Percentiles rank a stretch among this genome's conserved stretches.
These are phyloP conservation scores for Colletotrichum zoysiae DNA, from an alignment of 2,329 filamentous ascomycete species.

Conservation along the genomic window DNA sequence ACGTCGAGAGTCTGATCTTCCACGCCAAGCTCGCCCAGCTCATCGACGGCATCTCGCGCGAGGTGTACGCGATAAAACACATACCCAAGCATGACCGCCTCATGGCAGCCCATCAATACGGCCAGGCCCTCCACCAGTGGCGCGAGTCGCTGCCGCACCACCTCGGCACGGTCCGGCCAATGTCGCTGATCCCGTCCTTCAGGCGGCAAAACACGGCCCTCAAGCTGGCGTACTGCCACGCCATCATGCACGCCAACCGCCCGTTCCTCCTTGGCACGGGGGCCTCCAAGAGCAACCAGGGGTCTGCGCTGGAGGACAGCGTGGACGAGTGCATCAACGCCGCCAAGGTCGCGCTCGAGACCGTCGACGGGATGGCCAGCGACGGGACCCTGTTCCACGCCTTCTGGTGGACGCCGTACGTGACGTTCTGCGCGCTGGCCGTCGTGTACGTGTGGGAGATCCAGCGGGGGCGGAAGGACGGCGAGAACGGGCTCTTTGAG, in stretches of 20 bases:
- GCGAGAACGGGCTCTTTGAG: constrained; percentile 40
- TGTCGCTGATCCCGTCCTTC: constrained; percentile 60
- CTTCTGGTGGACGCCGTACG: constrained; percentile 67
- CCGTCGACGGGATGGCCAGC: constrained; percentile 56
- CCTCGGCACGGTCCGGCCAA: constrained; percentile 58
- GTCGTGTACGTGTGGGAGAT: constrained; percentile 66
- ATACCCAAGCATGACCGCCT: constrained; percentile 53
- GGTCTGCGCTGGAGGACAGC: constrained; percentile 53
- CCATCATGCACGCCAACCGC: constrained; percentile 67
- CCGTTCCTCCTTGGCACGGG: constrained; percentile 61
- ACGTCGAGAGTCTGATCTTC: constrained; percentile 61
- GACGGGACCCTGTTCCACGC: constrained; percentile 52
- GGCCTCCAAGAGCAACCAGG: constrained; percentile 53
- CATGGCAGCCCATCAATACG: constrained; percentile 53
- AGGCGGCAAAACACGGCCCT: constrained; percentile 64
- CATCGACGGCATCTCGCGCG: constrained; percentile 54
- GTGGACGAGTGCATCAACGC: constrained; percentile 61
- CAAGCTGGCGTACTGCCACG: constrained; percentile 66
- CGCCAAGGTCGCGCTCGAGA: constrained; percentile 59
- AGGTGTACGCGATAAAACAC: constrained; percentile 55
- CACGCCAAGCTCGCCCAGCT: constrained; percentile 58
- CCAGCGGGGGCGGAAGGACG: constrained; percentile 43
- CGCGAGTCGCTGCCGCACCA: constrained; percentile 56
- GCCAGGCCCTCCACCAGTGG: constrained; percentile 56
- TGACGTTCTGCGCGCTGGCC: constrained; percentile 66